A percentile compares a stretch with the other conserved stretches of the same genome.
phyloP scores from a whole-genome alignment of 495 filamentous ascomycete species.

The Trichoderma gamsii region DNA sequence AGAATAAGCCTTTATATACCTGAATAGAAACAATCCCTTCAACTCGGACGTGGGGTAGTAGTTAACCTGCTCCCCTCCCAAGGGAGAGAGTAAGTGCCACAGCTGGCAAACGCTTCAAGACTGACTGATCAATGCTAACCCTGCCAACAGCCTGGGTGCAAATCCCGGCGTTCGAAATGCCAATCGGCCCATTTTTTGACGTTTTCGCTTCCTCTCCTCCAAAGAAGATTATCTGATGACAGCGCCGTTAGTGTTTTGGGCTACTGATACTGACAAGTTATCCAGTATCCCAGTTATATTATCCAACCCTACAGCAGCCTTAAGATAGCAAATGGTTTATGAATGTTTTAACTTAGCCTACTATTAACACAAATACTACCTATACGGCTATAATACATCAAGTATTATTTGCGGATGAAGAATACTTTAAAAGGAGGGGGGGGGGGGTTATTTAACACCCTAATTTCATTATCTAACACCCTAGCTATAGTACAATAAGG shows the following conservation, averaged over 20 bases:
- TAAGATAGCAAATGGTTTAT: too few relatives aligned
- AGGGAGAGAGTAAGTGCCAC: conserved; percentile 13
- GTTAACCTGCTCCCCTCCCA: conserved; percentile 14
- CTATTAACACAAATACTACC: too few relatives aligned
- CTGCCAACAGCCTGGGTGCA: conserved; percentile 14
- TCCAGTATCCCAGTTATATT: too few relatives aligned
- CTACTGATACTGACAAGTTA: too few relatives aligned
- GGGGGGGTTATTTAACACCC: too few relatives aligned
- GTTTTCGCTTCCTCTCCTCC: not conserved
- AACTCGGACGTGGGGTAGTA: conserved; percentile 15
- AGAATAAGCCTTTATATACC: not conserved
- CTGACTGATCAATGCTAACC: not conserved
- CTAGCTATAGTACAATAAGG: too few relatives aligned
- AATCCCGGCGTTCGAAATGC: conserved; percentile 15
- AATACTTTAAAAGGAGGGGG: too few relatives aligned
- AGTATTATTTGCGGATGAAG: too few relatives aligned
- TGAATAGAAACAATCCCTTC: not conserved
- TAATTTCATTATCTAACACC: too few relatives aligned
- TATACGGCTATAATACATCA: too few relatives aligned
- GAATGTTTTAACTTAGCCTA: too few relatives aligned
- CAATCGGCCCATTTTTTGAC: not conserved
- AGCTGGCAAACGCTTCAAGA: not conserved
- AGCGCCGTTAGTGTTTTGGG: not conserved
- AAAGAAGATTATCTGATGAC: not conserved
- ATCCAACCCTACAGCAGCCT: too few relatives aligned